Evolutionary conservation across 2,329 filamentous ascomycete species (phyloP).

Genomic region (Verticillium zaregamsianum): DNA sequence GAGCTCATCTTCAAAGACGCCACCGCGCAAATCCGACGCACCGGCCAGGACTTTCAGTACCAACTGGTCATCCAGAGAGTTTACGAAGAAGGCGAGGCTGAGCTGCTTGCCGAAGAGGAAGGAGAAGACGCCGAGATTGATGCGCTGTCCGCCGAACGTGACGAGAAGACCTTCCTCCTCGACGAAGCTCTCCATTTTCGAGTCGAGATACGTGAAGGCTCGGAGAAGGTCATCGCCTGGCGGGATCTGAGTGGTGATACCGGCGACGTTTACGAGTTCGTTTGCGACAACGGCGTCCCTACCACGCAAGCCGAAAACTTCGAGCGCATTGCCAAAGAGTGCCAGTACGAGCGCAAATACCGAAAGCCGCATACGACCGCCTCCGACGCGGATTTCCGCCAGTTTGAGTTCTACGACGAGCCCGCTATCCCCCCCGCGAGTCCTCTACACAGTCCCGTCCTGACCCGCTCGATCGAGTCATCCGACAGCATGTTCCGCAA

Average conservation of each 20-base stretch:
- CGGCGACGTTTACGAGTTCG: slow-evolving; percentile 96
- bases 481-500: slow-evolving; percentile 49
- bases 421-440: slow-evolving; percentile 62
- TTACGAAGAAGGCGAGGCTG: slow-evolving; percentile 96
- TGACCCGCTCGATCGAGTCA: slow-evolving; percentile 52
- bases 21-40: slow-evolving; percentile 84
- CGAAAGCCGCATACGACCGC: slow-evolving; percentile 75
- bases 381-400: slow-evolving; percentile 71
- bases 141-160: slow-evolving; percentile 72
- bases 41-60: slow-evolving; percentile 93
- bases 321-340: slow-evolving; percentile 78
- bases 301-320: slow-evolving; percentile 74
- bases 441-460: slow-evolving; percentile 54
- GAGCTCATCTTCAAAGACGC: slow-evolving; percentile 99
- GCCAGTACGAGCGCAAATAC: slow-evolving; percentile 97
- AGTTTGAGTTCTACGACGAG: slow-evolving; percentile 74
- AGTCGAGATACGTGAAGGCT: slow-evolving; percentile 73
- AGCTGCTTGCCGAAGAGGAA: slow-evolving; percentile 84
- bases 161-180: slow-evolving; percentile 97
- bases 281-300: slow-evolving; percentile 74
- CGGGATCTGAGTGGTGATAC: slow-evolving; percentile 88
- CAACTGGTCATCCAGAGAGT: slow-evolving; percentile 94
- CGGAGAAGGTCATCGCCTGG: slow-evolving; percentile 89
- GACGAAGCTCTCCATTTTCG: slow-evolving; percentile 88
- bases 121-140: slow-evolving; percentile 76